Conservation (phyloP, 2,329 filamentous ascomycete genomes). For the Exophiala sideris region DNA sequence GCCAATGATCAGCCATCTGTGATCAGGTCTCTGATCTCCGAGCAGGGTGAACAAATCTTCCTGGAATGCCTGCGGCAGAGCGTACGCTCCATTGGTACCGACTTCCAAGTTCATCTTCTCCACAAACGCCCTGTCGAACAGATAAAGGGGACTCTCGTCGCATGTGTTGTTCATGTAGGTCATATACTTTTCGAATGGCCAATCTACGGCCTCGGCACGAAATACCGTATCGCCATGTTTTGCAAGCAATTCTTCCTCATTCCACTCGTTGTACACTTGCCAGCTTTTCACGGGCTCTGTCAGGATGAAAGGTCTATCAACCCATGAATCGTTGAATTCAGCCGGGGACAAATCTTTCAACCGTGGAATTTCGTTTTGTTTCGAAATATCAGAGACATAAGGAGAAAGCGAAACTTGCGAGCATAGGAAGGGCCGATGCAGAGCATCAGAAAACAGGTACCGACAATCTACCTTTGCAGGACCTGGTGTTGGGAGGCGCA, state of each 20-base stretch:
- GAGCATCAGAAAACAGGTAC: conserved; percentile 80
- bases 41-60: conserved; percentile 81
- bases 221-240: conserved; percentile 67
- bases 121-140: conserved; percentile 84
- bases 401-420: conserved; percentile 67
- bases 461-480: conserved; percentile 65
- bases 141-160: conserved; percentile 87
- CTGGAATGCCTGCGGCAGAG: conserved; percentile 78
- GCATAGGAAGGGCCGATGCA: conserved; percentile 88
- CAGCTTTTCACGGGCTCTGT: conserved; percentile 77
- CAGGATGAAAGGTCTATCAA: conserved; percentile 78
- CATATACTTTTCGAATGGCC: conserved; percentile 76
- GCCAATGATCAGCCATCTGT: conserved; percentile 89
- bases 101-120: conserved; percentile 75
- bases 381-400: conserved; percentile 69
- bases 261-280: conserved; percentile 75
- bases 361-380: conserved; percentile 67
- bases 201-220: conserved; percentile 89
- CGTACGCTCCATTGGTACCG: conserved; percentile 60
- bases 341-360: conserved; percentile 65
- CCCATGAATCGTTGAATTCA: conserved; percentile 74
- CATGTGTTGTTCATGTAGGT: conserved; percentile 74
- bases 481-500: conserved; percentile 55
- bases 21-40: conserved; percentile 73
- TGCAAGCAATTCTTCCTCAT: conserved; percentile 61